A percentile compares a stretch with the other conserved stretches of the same genome.
Conservation (phyloP, 371 early-diverging fungal species). For the Parasitella parasitica region DNA sequence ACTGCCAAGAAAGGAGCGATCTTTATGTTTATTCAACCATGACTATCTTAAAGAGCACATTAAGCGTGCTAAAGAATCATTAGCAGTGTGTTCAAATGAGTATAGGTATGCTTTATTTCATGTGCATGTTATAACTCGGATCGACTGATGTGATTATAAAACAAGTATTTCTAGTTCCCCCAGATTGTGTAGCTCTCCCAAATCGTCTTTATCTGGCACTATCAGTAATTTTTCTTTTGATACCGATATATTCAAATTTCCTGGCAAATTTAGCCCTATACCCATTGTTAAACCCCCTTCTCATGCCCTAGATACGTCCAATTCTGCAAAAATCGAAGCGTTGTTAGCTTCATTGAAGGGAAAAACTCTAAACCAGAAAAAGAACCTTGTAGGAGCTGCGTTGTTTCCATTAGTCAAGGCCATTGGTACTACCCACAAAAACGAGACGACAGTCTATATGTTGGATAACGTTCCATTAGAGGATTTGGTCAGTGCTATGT, state of each 20-base stretch:
- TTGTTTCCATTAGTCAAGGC: conserved; percentile 51
- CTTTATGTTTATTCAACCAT: conserved; percentile 48
- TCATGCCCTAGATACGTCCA: not conserved
- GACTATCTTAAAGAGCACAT: conserved; percentile 43
- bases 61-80: conserved; percentile 35
- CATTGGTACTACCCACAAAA: conserved; percentile 38
- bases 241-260: conserved; percentile 17
- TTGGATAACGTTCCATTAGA: conserved; percentile 48
- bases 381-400: conserved; percentile 45
- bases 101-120: not conserved
- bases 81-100: conserved; percentile 39
- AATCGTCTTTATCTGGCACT: not conserved
- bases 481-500: conserved; percentile 49
- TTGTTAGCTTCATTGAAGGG: conserved; percentile 36
- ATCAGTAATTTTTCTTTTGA: not conserved
- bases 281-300: conserved; percentile 41
- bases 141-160: not conserved
- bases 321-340: conserved; percentile 16
- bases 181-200: conserved; percentile 11
- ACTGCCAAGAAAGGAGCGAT: conserved; percentile 47
- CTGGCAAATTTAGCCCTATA: conserved; percentile 32
- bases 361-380: conserved; percentile 34
- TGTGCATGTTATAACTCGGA: not conserved
- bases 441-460: conserved; percentile 49
- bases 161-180: not conserved